These are phyloP conservation scores for Magnolia officinalis DNA, from an alignment of 164 flowering plant genomes.

Conservation along the genomic window DNA sequence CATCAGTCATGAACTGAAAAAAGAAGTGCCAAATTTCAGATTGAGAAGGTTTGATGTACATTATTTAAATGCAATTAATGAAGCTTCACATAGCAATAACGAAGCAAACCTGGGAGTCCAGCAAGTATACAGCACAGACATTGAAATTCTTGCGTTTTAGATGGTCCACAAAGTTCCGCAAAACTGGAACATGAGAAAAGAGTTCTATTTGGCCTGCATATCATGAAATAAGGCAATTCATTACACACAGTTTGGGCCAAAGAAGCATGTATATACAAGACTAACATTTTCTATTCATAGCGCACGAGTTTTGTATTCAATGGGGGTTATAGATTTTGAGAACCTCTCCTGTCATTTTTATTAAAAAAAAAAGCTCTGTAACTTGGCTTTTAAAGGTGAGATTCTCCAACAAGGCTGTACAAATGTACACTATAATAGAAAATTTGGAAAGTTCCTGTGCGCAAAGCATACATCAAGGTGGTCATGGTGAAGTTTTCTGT, in stretches of 20 bases:
- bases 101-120: slow-evolving; percentile 85
- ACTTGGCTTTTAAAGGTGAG: not conserved
- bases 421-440: too few species aligned
- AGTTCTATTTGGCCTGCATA: slow-evolving; percentile 87
- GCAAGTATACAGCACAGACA: slow-evolving; percentile 89
- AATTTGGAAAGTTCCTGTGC: too few species aligned
- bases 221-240: slow-evolving; percentile 3
- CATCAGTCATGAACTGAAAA: slow-evolving; percentile 89
- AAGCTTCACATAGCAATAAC: not conserved
- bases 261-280: not conserved
- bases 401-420: not conserved
- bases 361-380: too few species aligned
- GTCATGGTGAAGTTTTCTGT: too few species aligned
- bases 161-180: slow-evolving; percentile 86
- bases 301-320: not conserved
- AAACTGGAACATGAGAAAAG: slow-evolving; percentile 81
- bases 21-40: not conserved
- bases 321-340: not conserved
- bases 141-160: slow-evolving; percentile 82
- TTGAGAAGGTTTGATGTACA: not conserved
- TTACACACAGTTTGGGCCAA: not conserved
- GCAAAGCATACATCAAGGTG: too few species aligned
- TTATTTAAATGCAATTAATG: not conserved
- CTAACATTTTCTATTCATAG: too few species aligned
- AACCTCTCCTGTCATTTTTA: not conserved